Evolutionary conservation across 2,329 filamentous ascomycete species (phyloP), one percentile per base, ranked within the genome.

Genomic region (Neurospora crassa): DNA sequence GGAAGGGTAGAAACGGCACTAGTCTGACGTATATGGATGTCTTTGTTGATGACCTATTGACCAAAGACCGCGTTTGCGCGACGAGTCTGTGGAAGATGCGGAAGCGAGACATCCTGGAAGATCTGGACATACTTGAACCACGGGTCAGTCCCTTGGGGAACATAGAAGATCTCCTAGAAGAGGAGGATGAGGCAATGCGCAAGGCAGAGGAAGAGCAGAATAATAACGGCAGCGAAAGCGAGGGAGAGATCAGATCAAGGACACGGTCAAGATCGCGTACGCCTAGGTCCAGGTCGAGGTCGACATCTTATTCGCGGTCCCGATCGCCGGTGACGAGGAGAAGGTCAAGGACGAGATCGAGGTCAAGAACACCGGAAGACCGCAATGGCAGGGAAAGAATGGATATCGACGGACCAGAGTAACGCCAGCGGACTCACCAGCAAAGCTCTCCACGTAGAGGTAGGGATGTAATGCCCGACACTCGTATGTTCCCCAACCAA

Each of bases 41-140:
- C 76, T 98, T 99, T 79, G 89, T 98, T 70, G 96, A 99, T 80
- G 94, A 97, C 73, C 82, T 99, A 75, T 84, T 99, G 74, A 91
- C 88, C 0, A 97, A 97, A 81, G 93, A 96, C 71, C 87, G 96
- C 69, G 91, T 97, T 0, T 98, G 95, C 79, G 95, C 90, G 45
- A 98, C 96, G 3, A 96, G 91, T 78, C 79, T 99, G 76, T 96
- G 93, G 90, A 97, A 97, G 83, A 87, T 99, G 85, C 92, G 94
- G 3, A 89, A 89, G 72, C 86, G 96, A 76, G 89, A 92, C 74
- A 87, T 92, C 69, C 79, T 99, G 74, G 96, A 99, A 82, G 96
- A 99, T 79, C 79, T 97, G 79, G 96, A 97, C 75, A 81, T 94
- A 77, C 78, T 99, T 77, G 95, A 97, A 78, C 92, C 94, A 68